Percentiles rank a stretch among this genome's conserved stretches.
These are phyloP conservation scores for Hypomyces perniciosus DNA, from an alignment of 2,329 filamentous ascomycete species.

Conservation along the genomic window DNA sequence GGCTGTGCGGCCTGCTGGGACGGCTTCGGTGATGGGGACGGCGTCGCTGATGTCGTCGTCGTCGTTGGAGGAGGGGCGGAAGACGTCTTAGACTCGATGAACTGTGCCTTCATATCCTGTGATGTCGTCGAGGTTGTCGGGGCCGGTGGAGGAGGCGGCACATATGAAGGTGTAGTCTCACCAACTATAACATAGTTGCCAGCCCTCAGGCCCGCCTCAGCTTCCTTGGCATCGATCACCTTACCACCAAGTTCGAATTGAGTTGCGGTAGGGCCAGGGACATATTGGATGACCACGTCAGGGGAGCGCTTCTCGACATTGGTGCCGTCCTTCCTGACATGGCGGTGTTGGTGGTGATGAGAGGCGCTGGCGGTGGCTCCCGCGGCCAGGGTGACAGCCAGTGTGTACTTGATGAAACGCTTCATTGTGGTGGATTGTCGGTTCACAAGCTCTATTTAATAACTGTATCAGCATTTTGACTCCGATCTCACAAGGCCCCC, in stretches of 20 bases:
- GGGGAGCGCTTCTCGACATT: slow-evolving; percentile 43
- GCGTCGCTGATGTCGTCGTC: slow-evolving; percentile 12
- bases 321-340: slow-evolving; percentile 48
- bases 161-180: slow-evolving; percentile 49
- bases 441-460: slow-evolving; percentile 3
- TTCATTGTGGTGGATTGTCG: slow-evolving; percentile 37
- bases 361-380: slow-evolving; percentile 54
- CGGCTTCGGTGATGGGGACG: slow-evolving; percentile 23
- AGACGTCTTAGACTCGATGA: slow-evolving; percentile 36
- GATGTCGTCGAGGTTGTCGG: slow-evolving; percentile 28
- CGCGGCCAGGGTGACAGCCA: slow-evolving; percentile 43
- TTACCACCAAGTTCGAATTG: slow-evolving; percentile 67
- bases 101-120: slow-evolving; percentile 36
- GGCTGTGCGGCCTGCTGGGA: slow-evolving; percentile 9
- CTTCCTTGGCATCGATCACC: slow-evolving; percentile 55
- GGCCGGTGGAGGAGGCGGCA: slow-evolving; percentile 35
- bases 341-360: slow-evolving; percentile 55
- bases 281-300: slow-evolving; percentile 44
- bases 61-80: slow-evolving; percentile 8
- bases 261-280: slow-evolving; percentile 57
- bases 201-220: slow-evolving; percentile 63
- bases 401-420: slow-evolving; percentile 26
- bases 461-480: background rate
- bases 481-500: background rate
- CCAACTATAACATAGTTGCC: slow-evolving; percentile 64